Evolutionary conservation across 805 yeast genomes (phyloP).

Genomic region (Teunomyces lycoperdinae): DNA sequence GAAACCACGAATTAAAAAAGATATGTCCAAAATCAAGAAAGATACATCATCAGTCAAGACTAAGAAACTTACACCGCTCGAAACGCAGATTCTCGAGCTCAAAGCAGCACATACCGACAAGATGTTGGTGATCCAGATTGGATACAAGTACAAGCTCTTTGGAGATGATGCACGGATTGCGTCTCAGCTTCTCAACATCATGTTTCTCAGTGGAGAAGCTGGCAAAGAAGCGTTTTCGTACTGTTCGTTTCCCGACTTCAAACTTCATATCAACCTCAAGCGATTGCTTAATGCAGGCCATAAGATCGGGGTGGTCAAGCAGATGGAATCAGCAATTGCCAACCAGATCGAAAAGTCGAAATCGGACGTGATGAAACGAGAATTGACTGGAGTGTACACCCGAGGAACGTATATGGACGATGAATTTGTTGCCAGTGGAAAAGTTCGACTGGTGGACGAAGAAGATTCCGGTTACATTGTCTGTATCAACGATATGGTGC

Average conservation of each 20-base stretch:
- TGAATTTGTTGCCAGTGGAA: constrained; percentile 20
- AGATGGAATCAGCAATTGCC: constrained; percentile 75
- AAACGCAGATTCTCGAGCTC: constrained; percentile 68
- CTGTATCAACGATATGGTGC: constrained; percentile 31
- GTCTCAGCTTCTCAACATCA: constrained; percentile 62
- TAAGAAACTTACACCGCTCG: constrained; percentile 60
- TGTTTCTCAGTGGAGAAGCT: constrained; percentile 53
- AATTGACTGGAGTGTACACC: constrained; percentile 71
- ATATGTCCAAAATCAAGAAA: not conserved
- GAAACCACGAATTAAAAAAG: not conserved
- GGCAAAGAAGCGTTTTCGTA: constrained; percentile 62
- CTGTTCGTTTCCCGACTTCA: constrained; percentile 77
- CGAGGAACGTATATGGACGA: constrained; percentile 80
- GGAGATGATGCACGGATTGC: constrained; percentile 81
- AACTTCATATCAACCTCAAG: constrained; percentile 74
- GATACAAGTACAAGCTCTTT: constrained; percentile 85
- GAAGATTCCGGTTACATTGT: constrained; percentile 45
- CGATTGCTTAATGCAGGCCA: constrained; percentile 67
- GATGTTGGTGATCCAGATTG: constrained; percentile 79
- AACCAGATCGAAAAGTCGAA: constrained; percentile 52
- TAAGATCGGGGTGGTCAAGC: constrained; percentile 86
- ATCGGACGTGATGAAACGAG: constrained; percentile 58
- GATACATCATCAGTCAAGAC: not conserved
- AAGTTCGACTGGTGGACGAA: constrained; percentile 17
- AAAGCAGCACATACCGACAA: constrained; percentile 63